Base-by-base conservation (phyloP, 495 filamentous ascomycete species). In the Daldinia grandis region DNA sequence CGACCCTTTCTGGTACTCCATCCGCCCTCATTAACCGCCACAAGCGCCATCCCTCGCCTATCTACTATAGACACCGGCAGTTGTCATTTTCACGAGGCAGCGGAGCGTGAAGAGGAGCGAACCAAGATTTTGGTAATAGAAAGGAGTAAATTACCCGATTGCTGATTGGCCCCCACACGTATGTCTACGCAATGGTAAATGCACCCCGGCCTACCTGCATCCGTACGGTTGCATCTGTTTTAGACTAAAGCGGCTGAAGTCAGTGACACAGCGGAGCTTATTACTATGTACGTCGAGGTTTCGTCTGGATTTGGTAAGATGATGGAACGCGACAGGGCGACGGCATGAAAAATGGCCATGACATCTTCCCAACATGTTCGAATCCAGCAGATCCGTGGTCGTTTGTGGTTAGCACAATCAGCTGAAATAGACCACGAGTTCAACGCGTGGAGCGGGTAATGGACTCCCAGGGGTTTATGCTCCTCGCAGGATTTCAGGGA, bases 211-310 rank as follows among this genome's bases (percentile, higher is more conserved):
- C 74, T 64, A 69, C 63, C 71, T 74, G 47, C 58, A 70, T 63
- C 58, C 51, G 63, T 67, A 58, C 42, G 64, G 58, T 62, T 64
- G 56, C 66, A 69, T 67, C 58, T 59, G 71, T 66, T 66, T 58
- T 71, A 68, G 40, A 50, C 38, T 67, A 37, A 69, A 66, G 74
- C 67, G 74, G 74, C 74, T 74, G 71, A 76, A 76, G 68, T 76
- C 71, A 69, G 56, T 54, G 59, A 63, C 54, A 62, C 28, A 47
- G 69, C 66, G 72, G 69, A 68, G 60, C 61, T 49, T 55, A 19
- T 7, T 55, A 64, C n/a, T n/a, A n/a, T n/a, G n/a, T n/a, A n/a
- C 53, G 40, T 59, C 58, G 62, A 33, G 24, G 24, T 53, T 56
- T 19, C 21, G 27, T 66, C 58, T 71, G 31, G 30, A 61, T 65